Base-by-base conservation (phyloP, 176 grass and related monocot species). In the Secale cereale region DNA sequence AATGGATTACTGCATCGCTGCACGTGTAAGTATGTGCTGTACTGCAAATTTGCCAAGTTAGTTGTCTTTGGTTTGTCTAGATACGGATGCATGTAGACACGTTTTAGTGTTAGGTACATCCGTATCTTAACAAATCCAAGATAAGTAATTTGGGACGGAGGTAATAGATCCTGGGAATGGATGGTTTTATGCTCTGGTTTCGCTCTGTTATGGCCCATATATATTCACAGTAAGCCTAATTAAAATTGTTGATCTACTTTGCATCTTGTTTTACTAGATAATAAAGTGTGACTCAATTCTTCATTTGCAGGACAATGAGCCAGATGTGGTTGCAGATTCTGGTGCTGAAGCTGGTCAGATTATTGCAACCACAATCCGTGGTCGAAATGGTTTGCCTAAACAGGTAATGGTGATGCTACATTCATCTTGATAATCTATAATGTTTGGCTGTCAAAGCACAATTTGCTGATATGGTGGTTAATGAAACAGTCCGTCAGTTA, bases 301-400 rank as follows among this genome's bases (percentile, higher is more conserved):
- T 83, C 40, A 41, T 88, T 92, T 65, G 35, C 86, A 98, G 96
- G 91, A 92, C 46, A 93, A 52, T 60, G 87, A 90, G 32, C 86
- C 77, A 56, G 83, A 95, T 81, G 78, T 90, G 70, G 73, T 74
- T 50, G 89, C 90, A 67, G 84, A 81, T 83, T 81, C 87, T 69
- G 84, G 81, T 83, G 32, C 81, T 81, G 93, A 95, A 89, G 80
- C 80, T 74, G 91, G 89, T 56, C 93, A 84, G 62, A 36, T 95
- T 81, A 94, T 94, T 87, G 90, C 93, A 10, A 90, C 91, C 64
- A 89, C 84, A 43, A 78, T 95, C 57, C 82, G 41, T 41, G 89
- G 91, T 19, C 81, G 86, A 79, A 93, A 93, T 48, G 96, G 96
- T 48, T 75, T 90, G 69, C 85, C 96, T 77, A 98, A 98, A 79